Conservation (phyloP, 495 filamentous ascomycete genomes). For the Durotheca rogersii region DNA sequence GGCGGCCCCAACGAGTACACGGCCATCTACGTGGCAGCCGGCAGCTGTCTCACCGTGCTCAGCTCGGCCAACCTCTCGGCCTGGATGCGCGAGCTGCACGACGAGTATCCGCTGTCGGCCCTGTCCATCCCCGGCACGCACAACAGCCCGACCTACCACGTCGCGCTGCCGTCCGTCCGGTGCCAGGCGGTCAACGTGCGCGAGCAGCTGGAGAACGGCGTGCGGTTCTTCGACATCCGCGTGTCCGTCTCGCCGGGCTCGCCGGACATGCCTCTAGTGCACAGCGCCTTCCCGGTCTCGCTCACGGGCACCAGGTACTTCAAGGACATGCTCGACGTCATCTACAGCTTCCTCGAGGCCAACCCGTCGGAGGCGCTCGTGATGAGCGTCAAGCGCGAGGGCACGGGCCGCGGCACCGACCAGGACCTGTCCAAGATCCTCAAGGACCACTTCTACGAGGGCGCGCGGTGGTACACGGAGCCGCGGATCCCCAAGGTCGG, state of each 20-base stretch:
- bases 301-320: slow-evolving; percentile 65
- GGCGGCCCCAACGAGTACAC: slow-evolving; percentile 58
- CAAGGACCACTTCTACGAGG: slow-evolving; percentile 65
- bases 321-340: slow-evolving; percentile 64
- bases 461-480: slow-evolving; percentile 73
- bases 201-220: slow-evolving; percentile 82
- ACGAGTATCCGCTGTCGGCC: slow-evolving; percentile 69
- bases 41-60: slow-evolving; percentile 72
- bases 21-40: slow-evolving; percentile 65
- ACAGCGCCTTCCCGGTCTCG: slow-evolving; percentile 50
- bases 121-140: slow-evolving; percentile 95
- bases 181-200: slow-evolving; percentile 80
- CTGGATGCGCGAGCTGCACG: slow-evolving; percentile 79
- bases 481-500: slow-evolving; percentile 79
- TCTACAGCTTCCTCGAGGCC: slow-evolving; percentile 70
- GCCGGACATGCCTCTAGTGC: slow-evolving; percentile 64
- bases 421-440: slow-evolving; percentile 73
- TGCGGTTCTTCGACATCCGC: slow-evolving; percentile 92
- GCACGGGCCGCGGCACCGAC: slow-evolving; percentile 76
- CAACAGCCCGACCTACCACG: slow-evolving; percentile 82
- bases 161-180: slow-evolving; percentile 85
- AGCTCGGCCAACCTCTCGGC: slow-evolving; percentile 66
- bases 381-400: slow-evolving; percentile 89
- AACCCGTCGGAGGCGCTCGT: slow-evolving; percentile 83
- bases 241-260: slow-evolving; percentile 67